These are phyloP conservation scores for Coprinellus micaceus DNA, from an alignment of 768 basidiomycete genomes.

Conservation along the genomic window DNA sequence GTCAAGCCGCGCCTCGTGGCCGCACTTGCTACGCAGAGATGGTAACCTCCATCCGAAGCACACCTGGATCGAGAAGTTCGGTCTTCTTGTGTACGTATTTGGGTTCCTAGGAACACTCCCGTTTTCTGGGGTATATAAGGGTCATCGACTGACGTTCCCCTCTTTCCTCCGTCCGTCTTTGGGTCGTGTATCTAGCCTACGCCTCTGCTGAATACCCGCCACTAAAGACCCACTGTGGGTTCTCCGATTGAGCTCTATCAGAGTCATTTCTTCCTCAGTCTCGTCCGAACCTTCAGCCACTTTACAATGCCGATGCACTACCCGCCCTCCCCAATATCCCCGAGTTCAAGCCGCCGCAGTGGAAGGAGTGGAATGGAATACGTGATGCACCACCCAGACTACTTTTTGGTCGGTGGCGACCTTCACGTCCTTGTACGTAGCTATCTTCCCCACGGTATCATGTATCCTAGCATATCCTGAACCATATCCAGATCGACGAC, in stretches of 20 bases:
- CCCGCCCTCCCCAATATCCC: neutral
- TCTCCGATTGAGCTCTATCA: neutral
- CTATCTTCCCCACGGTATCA: neutral
- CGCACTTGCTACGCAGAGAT: neutral
- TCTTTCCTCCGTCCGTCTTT: neutral
- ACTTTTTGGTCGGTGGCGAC: slow-evolving; percentile 1
- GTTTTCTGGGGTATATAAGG: neutral
- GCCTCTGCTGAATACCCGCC: neutral
- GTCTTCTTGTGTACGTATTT: neutral
- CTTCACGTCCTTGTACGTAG: neutral
- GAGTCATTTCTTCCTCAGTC: neutral
- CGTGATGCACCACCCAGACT: neutral
- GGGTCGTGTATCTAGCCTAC: neutral
- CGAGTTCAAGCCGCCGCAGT: neutral
- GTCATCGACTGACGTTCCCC: neutral
- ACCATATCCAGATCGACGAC: slow-evolving; percentile 3
- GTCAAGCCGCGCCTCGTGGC: neutral
- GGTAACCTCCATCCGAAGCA: neutral
- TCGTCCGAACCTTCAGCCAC: neutral
- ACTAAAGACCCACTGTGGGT: neutral
- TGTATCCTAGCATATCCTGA: neutral
- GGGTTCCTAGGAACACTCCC: neutral
- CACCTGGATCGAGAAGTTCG: neutral
- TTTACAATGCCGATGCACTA: neutral
- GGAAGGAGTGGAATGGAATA: neutral